Base-by-base conservation (phyloP, 2,329 filamentous ascomycete genomes). In the Cladosporium sp. region DNA sequence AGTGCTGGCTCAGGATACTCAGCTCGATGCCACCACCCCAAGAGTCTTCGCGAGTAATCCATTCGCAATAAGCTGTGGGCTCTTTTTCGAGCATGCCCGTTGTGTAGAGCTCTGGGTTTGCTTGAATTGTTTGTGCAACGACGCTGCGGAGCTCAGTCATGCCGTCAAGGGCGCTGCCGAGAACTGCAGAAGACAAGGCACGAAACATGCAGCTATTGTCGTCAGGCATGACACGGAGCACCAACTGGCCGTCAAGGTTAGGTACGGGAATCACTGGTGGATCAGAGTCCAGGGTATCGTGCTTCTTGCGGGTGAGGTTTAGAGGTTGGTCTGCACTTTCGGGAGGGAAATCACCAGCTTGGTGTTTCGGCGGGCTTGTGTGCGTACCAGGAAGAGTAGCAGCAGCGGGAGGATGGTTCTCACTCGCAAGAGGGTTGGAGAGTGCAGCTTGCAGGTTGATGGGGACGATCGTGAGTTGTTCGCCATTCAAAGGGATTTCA, bases 171-270 rank as follows among this genome's bases (percentile, higher is more conserved):
- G 83, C 82, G 11, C 76, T 76, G 34, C 86, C 85, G 58, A 92
- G 86, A n/a, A 96, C 84, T 3, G 91, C 91, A 63, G 89, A 90
- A 18, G 91, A 91, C 56, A 98, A 88, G 0, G 94, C 93, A 30
- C 93, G 91, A 78, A 97, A 98, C 73, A 98, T 88, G 79, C 94
- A 98, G 66, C 89, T 92, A 78, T 97, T 97, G 78, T 98, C 94
- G 74, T 97, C 94, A 5, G 93, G 92, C 94, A 98, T 97, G 59
- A 98, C 91, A 16, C 94, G 89, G 21, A 97, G 85, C 10, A 96
- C 90, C 21, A 86, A 77, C 1, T 83, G 85, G 56, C 85, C 86
- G 34, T 80, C 79, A 58, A 86, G 83, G 30, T 83, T 79, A 7
- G 86, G 83, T 0, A 89, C 81, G 0, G 83, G 79, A 1, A 90